phyloP scores from a whole-genome alignment of 495 filamentous ascomycete species.

The Aspergillus panamensis region DNA sequence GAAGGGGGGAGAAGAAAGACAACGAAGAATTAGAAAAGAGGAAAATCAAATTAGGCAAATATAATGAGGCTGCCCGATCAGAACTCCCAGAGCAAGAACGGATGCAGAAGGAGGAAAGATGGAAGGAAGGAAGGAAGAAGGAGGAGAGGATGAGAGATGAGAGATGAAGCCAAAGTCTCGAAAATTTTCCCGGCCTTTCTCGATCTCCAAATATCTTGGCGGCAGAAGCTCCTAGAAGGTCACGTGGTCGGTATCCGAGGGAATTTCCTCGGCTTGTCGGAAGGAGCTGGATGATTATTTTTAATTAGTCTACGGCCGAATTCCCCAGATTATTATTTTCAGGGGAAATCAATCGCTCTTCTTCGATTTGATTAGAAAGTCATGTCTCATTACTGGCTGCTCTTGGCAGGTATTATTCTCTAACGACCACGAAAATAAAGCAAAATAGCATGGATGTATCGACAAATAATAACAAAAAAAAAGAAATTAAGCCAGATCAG shows the following conservation, averaged over 20 bases:
- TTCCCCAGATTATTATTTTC: neutral
- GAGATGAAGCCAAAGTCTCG: constrained; percentile 49
- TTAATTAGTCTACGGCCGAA: too few species aligned
- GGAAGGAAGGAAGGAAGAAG: constrained; percentile 26
- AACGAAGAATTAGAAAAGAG: constrained; percentile 22
- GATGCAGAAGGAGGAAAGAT: constrained; percentile 24
- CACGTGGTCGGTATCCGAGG: constrained; percentile 41
- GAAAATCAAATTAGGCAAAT: constrained; percentile 9
- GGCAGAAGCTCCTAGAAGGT: constrained; percentile 47
- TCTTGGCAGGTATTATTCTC: too few species aligned
- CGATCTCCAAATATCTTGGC: constrained; percentile 46
- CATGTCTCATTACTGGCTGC: too few species aligned
- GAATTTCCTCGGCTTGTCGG: constrained; percentile 26
- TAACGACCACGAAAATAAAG: too few species aligned
- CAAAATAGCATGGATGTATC: too few species aligned
- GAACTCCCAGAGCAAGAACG: constrained; percentile 33
- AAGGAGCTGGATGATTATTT: neutral
- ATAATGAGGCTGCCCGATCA: constrained; percentile 27
- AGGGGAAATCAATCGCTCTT: neutral
- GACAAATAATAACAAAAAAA: too few species aligned
- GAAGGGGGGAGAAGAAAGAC: constrained; percentile 26
- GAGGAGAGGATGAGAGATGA: constrained; percentile 25
- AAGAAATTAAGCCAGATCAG: too few species aligned
- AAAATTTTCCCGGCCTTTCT: constrained; percentile 51
- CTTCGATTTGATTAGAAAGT: too few species aligned